A percentile compares a stretch with the other conserved stretches of the same genome.
These are phyloP conservation scores for Lanmaoa rubissima DNA, from an alignment of 768 basidiomycete genomes.

Conservation along the genomic window DNA sequence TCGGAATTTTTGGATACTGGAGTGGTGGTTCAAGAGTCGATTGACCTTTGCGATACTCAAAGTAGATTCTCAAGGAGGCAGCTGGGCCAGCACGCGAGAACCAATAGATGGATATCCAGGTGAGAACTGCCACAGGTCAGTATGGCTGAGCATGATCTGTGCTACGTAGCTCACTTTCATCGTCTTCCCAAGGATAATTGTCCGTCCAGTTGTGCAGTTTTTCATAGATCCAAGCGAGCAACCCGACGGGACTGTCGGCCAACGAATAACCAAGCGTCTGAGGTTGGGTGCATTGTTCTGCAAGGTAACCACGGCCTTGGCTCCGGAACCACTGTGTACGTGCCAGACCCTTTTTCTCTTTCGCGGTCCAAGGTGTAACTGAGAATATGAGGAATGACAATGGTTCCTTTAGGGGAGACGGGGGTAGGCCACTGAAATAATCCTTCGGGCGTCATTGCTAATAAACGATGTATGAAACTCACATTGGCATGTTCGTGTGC, in stretches of 20 bases:
- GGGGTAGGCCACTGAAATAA: constrained; percentile 21
- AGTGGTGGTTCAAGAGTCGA: accelerated
- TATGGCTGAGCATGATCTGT: not conserved
- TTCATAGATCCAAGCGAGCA: constrained; percentile 55
- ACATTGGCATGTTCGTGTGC: constrained; percentile 51
- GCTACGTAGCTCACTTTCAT: constrained; percentile 42
- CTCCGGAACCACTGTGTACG: constrained; percentile 17
- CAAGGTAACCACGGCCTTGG: constrained; percentile 32
- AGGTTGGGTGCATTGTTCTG: constrained; percentile 41
- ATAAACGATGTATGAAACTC: constrained; percentile 10
- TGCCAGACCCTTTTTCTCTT: constrained; percentile 26
- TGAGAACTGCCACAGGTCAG: constrained; percentile 42
- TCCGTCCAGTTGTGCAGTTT: constrained; percentile 51
- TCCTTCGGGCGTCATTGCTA: not conserved
- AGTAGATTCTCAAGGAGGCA: constrained; percentile 58
- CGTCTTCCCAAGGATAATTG: constrained; percentile 54
- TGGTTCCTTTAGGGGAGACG: constrained; percentile 25
- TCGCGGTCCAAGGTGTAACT: constrained; percentile 27
- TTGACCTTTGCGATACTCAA: constrained; percentile 35
- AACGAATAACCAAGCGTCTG: constrained; percentile 55
- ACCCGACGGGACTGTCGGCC: constrained; percentile 55
- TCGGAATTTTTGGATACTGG: constrained; percentile 34
- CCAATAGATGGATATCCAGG: constrained; percentile 59
- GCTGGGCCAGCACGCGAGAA: constrained; percentile 60
- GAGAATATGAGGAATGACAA: constrained; percentile 28